phyloP scores from a whole-genome alignment of 345 rosid species.

The Conringia planisiliqua region DNA sequence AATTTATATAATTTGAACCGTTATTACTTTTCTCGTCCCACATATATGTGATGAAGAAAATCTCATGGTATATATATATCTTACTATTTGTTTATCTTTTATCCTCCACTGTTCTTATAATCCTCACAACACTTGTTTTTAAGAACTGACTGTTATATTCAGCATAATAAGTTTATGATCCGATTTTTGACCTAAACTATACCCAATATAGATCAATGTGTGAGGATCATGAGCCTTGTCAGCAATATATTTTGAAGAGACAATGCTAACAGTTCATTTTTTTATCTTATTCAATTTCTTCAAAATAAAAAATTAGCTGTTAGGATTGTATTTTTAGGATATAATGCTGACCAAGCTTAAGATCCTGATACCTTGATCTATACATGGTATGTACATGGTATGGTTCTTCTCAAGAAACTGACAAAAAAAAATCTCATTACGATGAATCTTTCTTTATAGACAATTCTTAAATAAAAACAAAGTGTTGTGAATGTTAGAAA shows the following conservation, averaged over 20 bases:
- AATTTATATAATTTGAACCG: conserved; percentile 50
- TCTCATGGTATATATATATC: conserved; percentile 60
- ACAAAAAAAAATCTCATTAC: too few relatives aligned
- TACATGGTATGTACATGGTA: too few relatives aligned
- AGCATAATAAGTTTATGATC: conserved; percentile 34
- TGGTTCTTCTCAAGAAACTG: too few relatives aligned
- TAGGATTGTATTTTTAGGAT: too few relatives aligned
- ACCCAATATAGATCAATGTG: conserved; percentile 49
- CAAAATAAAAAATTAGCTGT: too few relatives aligned
- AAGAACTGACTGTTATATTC: conserved; percentile 48
- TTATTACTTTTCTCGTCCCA: conserved; percentile 56
- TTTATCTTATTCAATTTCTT: too few relatives aligned
- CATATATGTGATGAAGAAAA: conserved; percentile 41
- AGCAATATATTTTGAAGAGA: conserved; percentile 59
- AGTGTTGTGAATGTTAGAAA: too few relatives aligned
- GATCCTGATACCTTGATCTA: too few relatives aligned
- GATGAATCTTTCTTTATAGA: too few relatives aligned
- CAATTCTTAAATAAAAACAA: too few relatives aligned
- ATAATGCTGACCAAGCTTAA: too few relatives aligned
- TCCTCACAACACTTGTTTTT: conserved; percentile 47
- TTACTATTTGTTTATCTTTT: neutral
- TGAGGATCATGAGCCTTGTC: conserved; percentile 45
- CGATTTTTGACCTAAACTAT: conserved; percentile 6
- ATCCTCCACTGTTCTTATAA: conserved; percentile 49
- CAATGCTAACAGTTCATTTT: neutral